Evolutionary conservation across 1,284 basidiomycete genomes (phyloP).

Genomic region (Takashimella koratensis): DNA sequence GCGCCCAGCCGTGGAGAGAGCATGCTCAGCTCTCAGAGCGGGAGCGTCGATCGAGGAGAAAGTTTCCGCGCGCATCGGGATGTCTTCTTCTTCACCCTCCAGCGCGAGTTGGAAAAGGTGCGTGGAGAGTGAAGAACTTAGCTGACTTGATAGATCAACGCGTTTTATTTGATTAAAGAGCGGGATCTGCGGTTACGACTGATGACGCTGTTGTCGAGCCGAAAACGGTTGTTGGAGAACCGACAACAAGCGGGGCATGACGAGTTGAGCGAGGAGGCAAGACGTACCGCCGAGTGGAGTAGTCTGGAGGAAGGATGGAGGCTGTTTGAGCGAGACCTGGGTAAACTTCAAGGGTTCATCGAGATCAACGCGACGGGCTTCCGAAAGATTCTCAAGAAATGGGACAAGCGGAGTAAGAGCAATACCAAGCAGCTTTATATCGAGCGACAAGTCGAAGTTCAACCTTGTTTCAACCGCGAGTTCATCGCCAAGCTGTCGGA

Average conservation of each 20-base stretch:
- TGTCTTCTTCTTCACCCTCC: slow-evolving; percentile 98
- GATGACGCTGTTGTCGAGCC: slow-evolving; percentile 88
- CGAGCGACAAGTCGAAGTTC: slow-evolving; percentile 94
- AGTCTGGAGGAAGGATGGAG: slow-evolving; percentile 95
- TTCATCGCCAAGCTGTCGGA: slow-evolving; percentile 95
- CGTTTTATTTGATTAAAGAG: slow-evolving; percentile 98
- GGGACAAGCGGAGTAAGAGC: slow-evolving; percentile 94
- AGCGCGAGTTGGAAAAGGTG: slow-evolving; percentile 96
- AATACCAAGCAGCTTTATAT: slow-evolving; percentile 96
- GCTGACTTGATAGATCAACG: slow-evolving; percentile 71
- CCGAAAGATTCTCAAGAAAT: slow-evolving; percentile 97
- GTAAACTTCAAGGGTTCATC: slow-evolving; percentile 94
- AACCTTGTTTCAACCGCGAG: slow-evolving; percentile 97
- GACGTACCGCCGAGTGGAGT: slow-evolving; percentile 72
- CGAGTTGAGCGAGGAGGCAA: slow-evolving; percentile 57
- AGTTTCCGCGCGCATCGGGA: slow-evolving; percentile 91
- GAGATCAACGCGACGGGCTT: slow-evolving; percentile 98
- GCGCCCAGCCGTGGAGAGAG: slow-evolving; percentile 28
- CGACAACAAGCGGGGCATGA: slow-evolving; percentile 19
- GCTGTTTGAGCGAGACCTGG: slow-evolving; percentile 90
- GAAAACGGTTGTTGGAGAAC: slow-evolving; percentile 57
- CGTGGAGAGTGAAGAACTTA: slow-evolving; percentile 1
- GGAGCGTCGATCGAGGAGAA: slow-evolving; percentile 34
- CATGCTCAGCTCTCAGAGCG: slow-evolving; percentile 14
- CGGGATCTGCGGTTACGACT: slow-evolving; percentile 89